phyloP scores from a whole-genome alignment of 2,329 filamentous ascomycete genomes.

The Paecilomyces sp. region DNA sequence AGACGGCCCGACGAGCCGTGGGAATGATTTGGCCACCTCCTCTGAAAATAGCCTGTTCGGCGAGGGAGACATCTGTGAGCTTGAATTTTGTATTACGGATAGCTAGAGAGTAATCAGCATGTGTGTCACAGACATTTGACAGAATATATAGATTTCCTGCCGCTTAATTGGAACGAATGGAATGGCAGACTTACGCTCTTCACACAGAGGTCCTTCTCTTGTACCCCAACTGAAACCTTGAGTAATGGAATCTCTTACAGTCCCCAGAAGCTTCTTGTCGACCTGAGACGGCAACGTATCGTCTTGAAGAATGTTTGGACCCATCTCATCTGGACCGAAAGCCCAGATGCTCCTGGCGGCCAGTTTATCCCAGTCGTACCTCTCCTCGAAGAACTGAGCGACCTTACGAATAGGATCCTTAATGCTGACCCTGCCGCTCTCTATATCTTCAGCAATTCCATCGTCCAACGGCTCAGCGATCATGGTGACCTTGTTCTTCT shows the following conservation, averaged over 20 bases:
- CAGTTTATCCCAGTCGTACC: slow-evolving; percentile 93
- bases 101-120: slow-evolving; percentile 44
- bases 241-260: slow-evolving; percentile 83
- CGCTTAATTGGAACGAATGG: slow-evolving; percentile 6
- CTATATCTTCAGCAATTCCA: slow-evolving; percentile 91
- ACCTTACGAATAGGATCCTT: slow-evolving; percentile 88
- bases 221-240: slow-evolving; percentile 98
- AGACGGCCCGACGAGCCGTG: slow-evolving; percentile 84
- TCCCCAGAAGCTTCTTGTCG: slow-evolving; percentile 81
- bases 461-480: slow-evolving; percentile 92
- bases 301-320: slow-evolving; percentile 92
- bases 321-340: slow-evolving; percentile 91
- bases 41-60: slow-evolving; percentile 84
- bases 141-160: slow-evolving; percentile 8
- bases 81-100: slow-evolving; percentile 98
- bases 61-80: slow-evolving; percentile 82
- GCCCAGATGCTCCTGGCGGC: slow-evolving; percentile 96
- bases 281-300: slow-evolving; percentile 92
- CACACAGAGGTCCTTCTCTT: slow-evolving; percentile 88
- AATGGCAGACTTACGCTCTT: slow-evolving; percentile 71
- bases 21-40: slow-evolving; percentile 97
- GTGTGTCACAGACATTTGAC: slow-evolving; percentile 5
- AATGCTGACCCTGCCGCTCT: slow-evolving; percentile 82
- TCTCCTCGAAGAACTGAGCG: slow-evolving; percentile 94
- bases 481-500: slow-evolving; percentile 99